phyloP scores from a whole-genome alignment of 257 asterid genomes.

The Leptodermis oblonga region DNA sequence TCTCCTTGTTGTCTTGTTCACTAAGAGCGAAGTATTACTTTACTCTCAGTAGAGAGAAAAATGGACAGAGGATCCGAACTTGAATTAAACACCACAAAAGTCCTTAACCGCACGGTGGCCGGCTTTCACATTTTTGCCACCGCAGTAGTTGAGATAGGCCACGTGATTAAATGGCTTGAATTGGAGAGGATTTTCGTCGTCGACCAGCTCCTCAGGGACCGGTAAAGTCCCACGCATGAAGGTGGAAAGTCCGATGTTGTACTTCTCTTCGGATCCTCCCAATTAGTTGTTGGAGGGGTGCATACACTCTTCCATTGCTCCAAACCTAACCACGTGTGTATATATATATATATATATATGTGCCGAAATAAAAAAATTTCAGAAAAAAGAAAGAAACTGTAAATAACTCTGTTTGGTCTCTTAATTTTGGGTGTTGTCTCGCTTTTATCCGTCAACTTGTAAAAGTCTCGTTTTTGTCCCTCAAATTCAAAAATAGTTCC shows the following conservation, averaged over 20 bases:
- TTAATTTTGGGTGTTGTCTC: too few relatives aligned
- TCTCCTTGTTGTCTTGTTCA: too few relatives aligned
- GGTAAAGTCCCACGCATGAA: conserved; percentile 43
- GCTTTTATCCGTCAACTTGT: too few relatives aligned
- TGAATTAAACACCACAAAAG: conserved; percentile 55
- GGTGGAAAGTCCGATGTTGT: conserved; percentile 49
- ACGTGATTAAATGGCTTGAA: conserved; percentile 58
- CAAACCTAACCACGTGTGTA: conserved; percentile 57
- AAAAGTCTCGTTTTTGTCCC: too few relatives aligned
- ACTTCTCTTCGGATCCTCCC: conserved; percentile 50
- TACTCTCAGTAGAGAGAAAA: too few relatives aligned
- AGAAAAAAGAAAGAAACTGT: too few relatives aligned
- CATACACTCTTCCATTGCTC: conserved; percentile 61
- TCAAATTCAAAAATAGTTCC: too few relatives aligned
- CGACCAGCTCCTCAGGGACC: conserved; percentile 50
- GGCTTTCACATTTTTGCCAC: conserved; percentile 42
- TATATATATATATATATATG: too few relatives aligned
- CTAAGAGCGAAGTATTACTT: too few relatives aligned
- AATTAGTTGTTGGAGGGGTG: conserved; percentile 53
- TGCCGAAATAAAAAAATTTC: too few relatives aligned
- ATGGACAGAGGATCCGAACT: too few relatives aligned
- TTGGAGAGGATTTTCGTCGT: conserved; percentile 43
- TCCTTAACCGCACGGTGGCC: conserved; percentile 46
- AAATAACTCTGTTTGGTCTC: too few relatives aligned
- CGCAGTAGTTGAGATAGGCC: conserved; percentile 44